A percentile compares a stretch with the other conserved stretches of the same genome.
Evolutionary conservation across 176 grass and related monocot species (phyloP).

Genomic region (Urochloa ruziziensis): DNA sequence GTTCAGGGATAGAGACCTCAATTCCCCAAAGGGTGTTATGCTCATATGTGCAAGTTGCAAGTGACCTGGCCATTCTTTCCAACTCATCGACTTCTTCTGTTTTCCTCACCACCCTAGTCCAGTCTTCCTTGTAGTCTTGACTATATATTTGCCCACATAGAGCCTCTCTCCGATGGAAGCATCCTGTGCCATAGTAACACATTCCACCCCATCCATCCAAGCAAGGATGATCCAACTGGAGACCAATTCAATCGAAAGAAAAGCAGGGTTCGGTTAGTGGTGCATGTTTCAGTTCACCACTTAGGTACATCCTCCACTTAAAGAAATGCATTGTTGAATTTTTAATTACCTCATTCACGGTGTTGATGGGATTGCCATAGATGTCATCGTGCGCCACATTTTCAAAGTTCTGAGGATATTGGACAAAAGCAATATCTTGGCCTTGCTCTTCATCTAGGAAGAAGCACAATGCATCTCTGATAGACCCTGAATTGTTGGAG

Average conservation of each 20-base stretch:
- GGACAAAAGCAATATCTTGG: conserved; percentile 63
- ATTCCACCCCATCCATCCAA: conserved; percentile 71
- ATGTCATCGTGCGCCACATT: conserved; percentile 61
- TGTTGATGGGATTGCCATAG: conserved; percentile 56
- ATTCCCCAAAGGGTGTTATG: conserved; percentile 65
- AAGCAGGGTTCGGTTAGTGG: neutral
- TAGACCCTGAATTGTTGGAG: conserved; percentile 62
- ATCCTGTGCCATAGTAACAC: conserved; percentile 68
- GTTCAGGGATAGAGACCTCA: conserved; percentile 34
- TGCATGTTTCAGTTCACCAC: neutral
- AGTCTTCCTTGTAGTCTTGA: conserved; percentile 43
- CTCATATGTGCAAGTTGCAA: conserved; percentile 62
- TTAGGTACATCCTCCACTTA: neutral
- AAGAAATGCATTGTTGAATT: neutral
- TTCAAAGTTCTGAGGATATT: conserved; percentile 63
- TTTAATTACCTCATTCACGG: conserved; percentile 37
- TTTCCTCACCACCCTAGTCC: conserved; percentile 26
- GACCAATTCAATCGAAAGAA: conserved; percentile 24
- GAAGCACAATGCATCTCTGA: conserved; percentile 75
- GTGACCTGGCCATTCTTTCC: conserved; percentile 50
- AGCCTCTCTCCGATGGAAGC: conserved; percentile 70
- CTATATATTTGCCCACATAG: conserved; percentile 54
- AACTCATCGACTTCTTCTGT: conserved; percentile 37
- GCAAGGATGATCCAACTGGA: conserved; percentile 65
- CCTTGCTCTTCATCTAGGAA: conserved; percentile 67